Evolutionary conservation across 176 grass and related monocot genomes (phyloP), one percentile per base, ranked within the genome.

Genomic region (Saccharum officinarum): DNA sequence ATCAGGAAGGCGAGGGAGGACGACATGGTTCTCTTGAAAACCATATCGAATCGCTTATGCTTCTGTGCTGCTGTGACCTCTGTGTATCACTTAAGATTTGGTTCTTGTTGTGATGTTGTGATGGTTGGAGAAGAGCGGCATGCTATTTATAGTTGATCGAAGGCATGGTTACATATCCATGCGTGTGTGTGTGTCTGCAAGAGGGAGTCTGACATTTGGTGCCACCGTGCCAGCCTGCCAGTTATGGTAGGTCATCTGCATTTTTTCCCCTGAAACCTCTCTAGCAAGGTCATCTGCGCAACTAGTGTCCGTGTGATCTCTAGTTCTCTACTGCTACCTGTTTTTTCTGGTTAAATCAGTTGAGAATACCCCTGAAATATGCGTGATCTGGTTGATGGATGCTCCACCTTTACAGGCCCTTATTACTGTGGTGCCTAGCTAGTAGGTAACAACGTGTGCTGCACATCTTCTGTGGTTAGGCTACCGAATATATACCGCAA

Each of bases 381-480:
- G 14, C 2, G 57, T n/a, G 39, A 82, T 30, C 30, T 47, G 38
- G 39, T 76, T 76, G 47, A 6, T 76, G 64, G 31, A 28, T 46
- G 10, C 18, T 49, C 16, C 5, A 69, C 8, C 47, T 47, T 80
- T 80, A n/a, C 20, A 31, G 22, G 17, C 34, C 41, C 67, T 25
- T 38, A 68, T 25, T 38, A 68, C 30, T 80, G 30, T 73, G 18
- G 16, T n/a, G 28, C 28, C 28, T 28, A 28, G 28, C 28, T 28
- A 28, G 3, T 47, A 47, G 40, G 61, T 52, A 25, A 52, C 45
- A 28, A 69, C 28, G 20, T 82, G 67, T 71, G 68, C 33, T 42
- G 17, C 47, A 82, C 47, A 71, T 71, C 36, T 57, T 26, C 67
- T 20, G 49, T 59, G 80, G 67, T 82, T 82, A 82, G 47, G 80